These are phyloP conservation scores for Solanum lignicaule DNA, from an alignment of 257 asterid genomes.

Conservation along the genomic window DNA sequence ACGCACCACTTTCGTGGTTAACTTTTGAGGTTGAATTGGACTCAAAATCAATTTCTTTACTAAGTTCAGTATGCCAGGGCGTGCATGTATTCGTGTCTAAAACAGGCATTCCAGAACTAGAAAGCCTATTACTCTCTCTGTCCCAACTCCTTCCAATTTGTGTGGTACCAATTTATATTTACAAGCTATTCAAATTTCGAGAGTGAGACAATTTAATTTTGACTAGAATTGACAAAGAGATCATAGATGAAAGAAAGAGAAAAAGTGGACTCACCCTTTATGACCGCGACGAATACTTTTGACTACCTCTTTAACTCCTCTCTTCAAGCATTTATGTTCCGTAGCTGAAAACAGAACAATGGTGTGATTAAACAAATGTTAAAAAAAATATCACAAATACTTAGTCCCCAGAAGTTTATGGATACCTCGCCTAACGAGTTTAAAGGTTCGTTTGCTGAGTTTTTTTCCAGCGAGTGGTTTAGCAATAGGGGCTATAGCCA, in stretches of 20 bases:
- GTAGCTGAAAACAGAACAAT: constrained; percentile 46
- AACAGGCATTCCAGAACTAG: not conserved
- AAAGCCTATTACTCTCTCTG: not conserved
- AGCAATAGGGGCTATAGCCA: constrained; percentile 77
- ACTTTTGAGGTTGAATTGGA: not conserved
- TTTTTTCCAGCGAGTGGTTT: constrained; percentile 91
- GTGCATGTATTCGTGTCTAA: not conserved
- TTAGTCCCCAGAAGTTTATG: not conserved
- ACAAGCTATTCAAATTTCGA: not conserved
- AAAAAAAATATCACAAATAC: not conserved
- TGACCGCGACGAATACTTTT: constrained; percentile 92
- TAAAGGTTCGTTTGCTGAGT: constrained; percentile 72
- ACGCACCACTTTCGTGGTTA: not conserved
- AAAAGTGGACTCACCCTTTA: constrained; percentile 46
- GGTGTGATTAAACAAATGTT: not conserved
- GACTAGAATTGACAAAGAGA: not conserved
- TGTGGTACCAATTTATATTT: not conserved
- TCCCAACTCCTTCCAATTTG: not conserved
- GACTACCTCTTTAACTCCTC: constrained; percentile 96
- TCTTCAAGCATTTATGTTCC: constrained; percentile 87
- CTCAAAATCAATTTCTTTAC: not conserved
- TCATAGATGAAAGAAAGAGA: not conserved
- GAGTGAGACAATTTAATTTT: not conserved
- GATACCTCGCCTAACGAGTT: constrained; percentile 83
- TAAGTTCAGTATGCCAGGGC: not conserved